Base-by-base conservation (phyloP, 371 early-diverging fungal species). In the Circinella umbellata region DNA sequence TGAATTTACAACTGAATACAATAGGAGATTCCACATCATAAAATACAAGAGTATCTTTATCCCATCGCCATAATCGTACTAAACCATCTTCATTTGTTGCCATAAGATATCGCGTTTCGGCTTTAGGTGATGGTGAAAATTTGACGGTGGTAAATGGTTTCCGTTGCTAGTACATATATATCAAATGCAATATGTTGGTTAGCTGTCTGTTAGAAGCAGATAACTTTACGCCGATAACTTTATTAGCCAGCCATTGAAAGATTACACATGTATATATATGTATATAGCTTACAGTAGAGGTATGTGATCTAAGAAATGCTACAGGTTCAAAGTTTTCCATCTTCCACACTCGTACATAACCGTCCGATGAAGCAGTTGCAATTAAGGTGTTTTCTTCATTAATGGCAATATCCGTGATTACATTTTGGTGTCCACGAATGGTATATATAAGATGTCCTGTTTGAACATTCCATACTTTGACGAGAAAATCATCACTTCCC, bases 381-480 rank as follows among this genome's bases (percentile, higher is more conserved):
- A 96, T 83, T 66, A 95, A 74, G 4, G 92, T 92, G 74, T 94
- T 95, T 46, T 94, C 93, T 36, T 85, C 76, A 71, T 93, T 94
- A 35, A 96, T 83, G 1, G 91, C 88, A 67, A 95, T 88, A 68
- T 94, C 95, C 0, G 91, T 87, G 67, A 96, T 91, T 27, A 89
- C 92, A 49, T 89, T 89, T 49, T 86, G 84, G 68, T 96, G 96
- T 8, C 95, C 95, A 53, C 95, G 85, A 14, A 96, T 82, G 0
- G 96, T 92, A 67, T 93, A 85, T 18, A 96, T 86, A 10, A 96
- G 83, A 69, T 89, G 88, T 13, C 96, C 97, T 3, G 93, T 90
- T 7, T 88, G 80, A 10, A 93, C 88, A 73, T 93, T 92, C 96
- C 96, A 96, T 11, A 95, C 84, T 68, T 95, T 96, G 69, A 95